Conservation (phyloP, 1,284 basidiomycete species). For the Ceratobasidium sp. region DNA sequence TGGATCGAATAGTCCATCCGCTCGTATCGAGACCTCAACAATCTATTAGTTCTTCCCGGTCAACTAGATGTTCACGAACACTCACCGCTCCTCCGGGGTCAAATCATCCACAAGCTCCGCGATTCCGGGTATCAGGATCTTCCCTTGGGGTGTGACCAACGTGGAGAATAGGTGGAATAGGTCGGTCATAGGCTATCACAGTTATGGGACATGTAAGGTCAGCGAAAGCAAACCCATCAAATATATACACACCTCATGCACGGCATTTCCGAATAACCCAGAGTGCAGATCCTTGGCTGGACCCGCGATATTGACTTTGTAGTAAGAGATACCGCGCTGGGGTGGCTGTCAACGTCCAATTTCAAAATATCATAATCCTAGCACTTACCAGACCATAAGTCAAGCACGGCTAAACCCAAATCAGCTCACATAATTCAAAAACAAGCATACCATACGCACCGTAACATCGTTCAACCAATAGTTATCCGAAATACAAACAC, state of each 20-base stretch:
- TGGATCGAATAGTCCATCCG: slow-evolving; percentile 43
- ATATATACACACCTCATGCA: slow-evolving; percentile 71
- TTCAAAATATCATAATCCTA: background rate
- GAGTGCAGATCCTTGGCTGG: slow-evolving; percentile 94
- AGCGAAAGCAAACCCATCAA: background rate
- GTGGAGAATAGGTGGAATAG: slow-evolving; percentile 84
- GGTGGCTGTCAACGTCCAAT: slow-evolving; percentile 59
- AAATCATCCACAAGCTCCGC: slow-evolving; percentile 88
- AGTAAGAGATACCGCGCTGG: slow-evolving; percentile 90
- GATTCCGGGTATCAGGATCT: slow-evolving; percentile 92
- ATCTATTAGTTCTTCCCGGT: slow-evolving; percentile 1
- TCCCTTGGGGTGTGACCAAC: slow-evolving; percentile 85
- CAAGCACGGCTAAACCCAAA: slow-evolving; percentile 64
- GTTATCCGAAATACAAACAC: slow-evolving; percentile 95
- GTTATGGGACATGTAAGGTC: background rate
- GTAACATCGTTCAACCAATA: slow-evolving; percentile 87
- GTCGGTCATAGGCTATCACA: slow-evolving; percentile 77
- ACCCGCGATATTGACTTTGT: slow-evolving; percentile 85
- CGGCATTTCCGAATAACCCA: slow-evolving; percentile 87
- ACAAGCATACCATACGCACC: slow-evolving; percentile 44
- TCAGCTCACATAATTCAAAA: background rate
- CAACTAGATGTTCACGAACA: slow-evolving; percentile 40
- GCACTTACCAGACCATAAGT: slow-evolving; percentile 73
- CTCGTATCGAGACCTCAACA: slow-evolving; percentile 33
- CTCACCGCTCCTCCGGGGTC: slow-evolving; percentile 80